Base-by-base conservation (phyloP, 257 asterid species). In the Avicennia marina region DNA sequence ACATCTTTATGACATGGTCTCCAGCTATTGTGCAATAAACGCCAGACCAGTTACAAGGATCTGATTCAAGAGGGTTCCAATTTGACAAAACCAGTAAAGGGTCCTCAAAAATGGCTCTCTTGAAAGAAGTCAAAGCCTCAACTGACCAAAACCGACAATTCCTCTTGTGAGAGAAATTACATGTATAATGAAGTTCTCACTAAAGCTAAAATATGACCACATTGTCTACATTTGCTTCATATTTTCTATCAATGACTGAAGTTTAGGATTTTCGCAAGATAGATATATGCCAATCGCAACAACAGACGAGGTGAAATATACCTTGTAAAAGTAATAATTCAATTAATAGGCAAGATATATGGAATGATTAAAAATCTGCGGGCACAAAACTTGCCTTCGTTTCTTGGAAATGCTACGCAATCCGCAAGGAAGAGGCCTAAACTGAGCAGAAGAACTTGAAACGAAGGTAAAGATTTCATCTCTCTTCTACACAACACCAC, bases 21-120 rank as follows among this genome's bases (percentile, higher is more conserved):
- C 79, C 70, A 36, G 77, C 73, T 15, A 66, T 60, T 25, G 95
- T 81, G 66, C 99, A 93, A 57, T 73, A 72, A 73, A 93, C 66
- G 13, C 95, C 95, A 33, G 61, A 46, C 97, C 97, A 93, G 25
- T 70, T 62, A 74, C 99, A 93, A 70, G 97, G 95, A 76, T 84
- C 81, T 45, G 94, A 72, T 57, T 79, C 91, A 43, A 93, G 62
- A 47, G 82, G 62, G 46, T 86, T 83, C 99, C 97, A 93, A 78
- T 74, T 84, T 43, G 99, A 82, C 61, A 93, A 71, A 57, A 77
- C 76, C 67, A 77, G 68, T 42, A 58, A 69, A 26, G 99, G 99
- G 87, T 93, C 99, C 63, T 89, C 96, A 67, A 72, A 69, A 67
- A 89, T 82, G 51, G 90, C 91, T 68, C 88, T 94, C 82, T 84